Percentiles rank a stretch among this genome's conserved stretches.
These are phyloP conservation scores for Cryptococcus depauperatus DNA, from an alignment of 1,284 basidiomycete species.

Conservation along the genomic window DNA sequence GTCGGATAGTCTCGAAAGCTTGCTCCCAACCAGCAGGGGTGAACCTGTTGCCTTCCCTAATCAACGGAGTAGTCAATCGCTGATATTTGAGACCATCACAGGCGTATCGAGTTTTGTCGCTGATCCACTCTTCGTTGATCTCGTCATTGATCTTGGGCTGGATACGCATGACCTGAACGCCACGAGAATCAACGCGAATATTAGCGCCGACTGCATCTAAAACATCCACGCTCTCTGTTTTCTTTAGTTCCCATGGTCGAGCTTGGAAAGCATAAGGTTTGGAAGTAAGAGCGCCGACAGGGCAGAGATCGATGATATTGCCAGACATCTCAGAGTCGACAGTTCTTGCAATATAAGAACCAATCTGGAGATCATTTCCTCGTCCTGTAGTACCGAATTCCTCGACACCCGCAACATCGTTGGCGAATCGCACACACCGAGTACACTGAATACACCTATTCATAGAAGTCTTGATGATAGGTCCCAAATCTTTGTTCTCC, in stretches of 20 bases:
- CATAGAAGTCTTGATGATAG: conserved; percentile 98
- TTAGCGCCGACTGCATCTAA: conserved; percentile 96
- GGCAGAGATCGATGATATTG: conserved; percentile 93
- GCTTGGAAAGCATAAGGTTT: conserved; percentile 98
- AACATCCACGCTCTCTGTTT: conserved; percentile 96
- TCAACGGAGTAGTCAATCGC: conserved; percentile 82
- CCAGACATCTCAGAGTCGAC: conserved; percentile 97
- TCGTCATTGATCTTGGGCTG: conserved; percentile 95
- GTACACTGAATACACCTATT: conserved; percentile 99
- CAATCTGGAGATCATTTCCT: conserved; percentile 97
- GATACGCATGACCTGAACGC: conserved; percentile 93
- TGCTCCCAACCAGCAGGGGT: conserved; percentile 89
- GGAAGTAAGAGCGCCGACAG: conserved; percentile 91
- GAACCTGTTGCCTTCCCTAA: conserved; percentile 88
- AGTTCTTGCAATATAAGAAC: conserved; percentile 95
- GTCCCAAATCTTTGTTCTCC: conserved; percentile 97
- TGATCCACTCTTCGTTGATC: conserved; percentile 99
- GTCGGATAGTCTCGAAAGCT: conserved; percentile 68
- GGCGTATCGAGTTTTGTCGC: conserved; percentile 95
- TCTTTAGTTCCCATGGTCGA: conserved; percentile 97
- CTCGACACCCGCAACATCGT: conserved; percentile 97
- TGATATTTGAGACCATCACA: conserved; percentile 95
- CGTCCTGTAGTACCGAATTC: conserved; percentile 95
- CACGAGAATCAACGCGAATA: conserved; percentile 92
- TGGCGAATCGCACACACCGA: conserved; percentile 96